Evolutionary conservation across 2,329 filamentous ascomycete species (phyloP), one percentile per base, ranked within the genome.

Genomic region (Alternaria panax): DNA sequence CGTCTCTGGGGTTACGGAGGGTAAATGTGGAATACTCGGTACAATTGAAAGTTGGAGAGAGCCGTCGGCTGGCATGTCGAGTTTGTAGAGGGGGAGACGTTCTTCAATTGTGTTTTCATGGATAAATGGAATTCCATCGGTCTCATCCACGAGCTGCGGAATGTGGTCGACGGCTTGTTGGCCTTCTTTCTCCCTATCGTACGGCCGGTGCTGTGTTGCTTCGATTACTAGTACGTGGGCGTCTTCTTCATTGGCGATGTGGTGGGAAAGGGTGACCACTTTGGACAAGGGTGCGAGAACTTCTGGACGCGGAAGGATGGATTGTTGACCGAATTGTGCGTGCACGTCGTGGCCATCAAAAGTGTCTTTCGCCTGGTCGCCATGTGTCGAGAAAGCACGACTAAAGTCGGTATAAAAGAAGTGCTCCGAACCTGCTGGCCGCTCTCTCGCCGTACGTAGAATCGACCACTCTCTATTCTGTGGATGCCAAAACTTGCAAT

Each of bases 381-480:
- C n/a, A 36, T 72, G 68, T 6, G 28, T 28, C 3, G 61, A 51
- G 55, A 78, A 78, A 2, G 73, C 76, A 53, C 74, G 67, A 36
- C 43, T 64, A 51, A 80, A 80, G 54, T 79, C 68, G 7, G 78
- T 79, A 48, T 74, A 77, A 63, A 81, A 79, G 64, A 78, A 79
- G 7, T 18, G 56, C 7, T 75, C 65, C 2, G 77, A 76, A 5
- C 79, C 79, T 16, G 70, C 75, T 4, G 72, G 58, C 61, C 66
- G 74, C 20, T 68, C 62, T 48, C 57, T 66, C 14, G 78, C 78
- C 51, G 59, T 70, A 32, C 56, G 46, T 1, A 66, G 51, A n/a
- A 80, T 71, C 2, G 73, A 65, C 36, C 42, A 47, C 6, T 51
- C 60, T 27, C 53, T 51, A 53, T 78, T 78, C 3, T 64, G 51